Conservation (phyloP, 1,139 yeast species). For the Nakaseomyces delphensis region DNA sequence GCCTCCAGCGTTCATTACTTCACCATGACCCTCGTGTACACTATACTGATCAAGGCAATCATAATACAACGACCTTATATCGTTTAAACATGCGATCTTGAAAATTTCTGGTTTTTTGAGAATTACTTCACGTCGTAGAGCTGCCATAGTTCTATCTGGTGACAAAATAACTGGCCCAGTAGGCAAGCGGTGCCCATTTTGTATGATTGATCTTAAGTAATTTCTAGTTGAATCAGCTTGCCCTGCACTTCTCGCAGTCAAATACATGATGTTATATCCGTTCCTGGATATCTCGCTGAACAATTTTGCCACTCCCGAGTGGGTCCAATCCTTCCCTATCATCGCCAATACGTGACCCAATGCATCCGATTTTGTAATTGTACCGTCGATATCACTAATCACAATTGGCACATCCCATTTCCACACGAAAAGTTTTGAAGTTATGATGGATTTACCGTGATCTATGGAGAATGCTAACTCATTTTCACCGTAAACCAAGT, state of each 20-base stretch:
- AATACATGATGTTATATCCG: constrained; percentile 87
- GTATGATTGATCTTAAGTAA: constrained; percentile 69
- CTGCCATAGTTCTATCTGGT: constrained; percentile 97
- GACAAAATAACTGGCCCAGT: constrained; percentile 90
- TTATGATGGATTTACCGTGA: constrained; percentile 69
- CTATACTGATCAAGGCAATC: constrained; percentile 13
- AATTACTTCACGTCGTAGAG: constrained; percentile 82
- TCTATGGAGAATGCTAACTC: constrained; percentile 70
- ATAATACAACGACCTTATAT: constrained; percentile 59
- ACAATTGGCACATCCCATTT: constrained; percentile 78
- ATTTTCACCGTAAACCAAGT: constrained; percentile 72
- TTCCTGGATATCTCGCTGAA: constrained; percentile 77
- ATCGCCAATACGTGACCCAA: constrained; percentile 91
- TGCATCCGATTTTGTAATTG: constrained; percentile 96
- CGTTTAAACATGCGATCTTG: constrained; percentile 93
- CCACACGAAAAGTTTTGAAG: constrained; percentile 78
- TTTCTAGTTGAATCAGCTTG: constrained; percentile 90
- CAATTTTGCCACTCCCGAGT: constrained; percentile 85
- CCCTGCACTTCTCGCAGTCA: constrained; percentile 93
- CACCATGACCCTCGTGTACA: constrained; percentile 10
- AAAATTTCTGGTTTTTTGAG: constrained; percentile 93
- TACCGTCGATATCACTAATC: constrained; percentile 96
- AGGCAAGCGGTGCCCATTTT: constrained; percentile 67
- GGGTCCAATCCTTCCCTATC: constrained; percentile 98
- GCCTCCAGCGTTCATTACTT: constrained; percentile 2